Base-by-base conservation (phyloP, 352 stramenopile species). In the Globisporangium parvum region DNA sequence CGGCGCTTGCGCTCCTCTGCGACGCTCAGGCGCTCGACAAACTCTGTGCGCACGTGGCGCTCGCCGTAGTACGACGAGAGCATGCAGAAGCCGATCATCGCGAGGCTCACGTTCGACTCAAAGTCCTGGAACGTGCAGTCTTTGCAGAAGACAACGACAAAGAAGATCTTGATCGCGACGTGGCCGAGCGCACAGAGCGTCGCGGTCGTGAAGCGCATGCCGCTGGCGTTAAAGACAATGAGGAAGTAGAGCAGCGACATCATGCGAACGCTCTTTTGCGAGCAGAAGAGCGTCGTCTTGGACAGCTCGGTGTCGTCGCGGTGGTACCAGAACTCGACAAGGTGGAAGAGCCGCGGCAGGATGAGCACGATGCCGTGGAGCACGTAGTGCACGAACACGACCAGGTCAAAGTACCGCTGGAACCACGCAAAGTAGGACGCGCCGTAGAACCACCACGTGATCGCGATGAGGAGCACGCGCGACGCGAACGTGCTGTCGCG, bases 41-140 rank as follows among this genome's bases (percentile, higher is more conserved):
- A 90, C 56, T 87, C 79, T 2, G 71, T 64, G 1, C 79, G 75
- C 6, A 90, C 77, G 55, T 87, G 70, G 40, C 75, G 63, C 56
- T 88, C 79, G 41, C 71, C 75, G 59, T 85, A 75, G 66, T 81
- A 88, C 12, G 79, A 73, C 21, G 77, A 83, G 5, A 90, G 66
- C 61, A 80, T 83, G 50, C 77, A 90, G 53, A 90, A 88, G n/a
- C 47, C 63, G 37, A 73, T 69, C 68, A 88, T 73, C 6, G 75
- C 63, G 14, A 82, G 49, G n/a, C 70, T 74, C 18, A 71, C 65
- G 14, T 66, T 75, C n/a, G 68, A 67, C 37, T 87, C 78, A 28
- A 85, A 64, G 41, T 84, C 70, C 18, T 71, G 59, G 57, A 73
- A 77, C n/a, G 64, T 65, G 26, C 73, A 82, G 14, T 69, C 53